Conservation (phyloP, 139 green algal species). For the Axilococcus clingmanii region DNA sequence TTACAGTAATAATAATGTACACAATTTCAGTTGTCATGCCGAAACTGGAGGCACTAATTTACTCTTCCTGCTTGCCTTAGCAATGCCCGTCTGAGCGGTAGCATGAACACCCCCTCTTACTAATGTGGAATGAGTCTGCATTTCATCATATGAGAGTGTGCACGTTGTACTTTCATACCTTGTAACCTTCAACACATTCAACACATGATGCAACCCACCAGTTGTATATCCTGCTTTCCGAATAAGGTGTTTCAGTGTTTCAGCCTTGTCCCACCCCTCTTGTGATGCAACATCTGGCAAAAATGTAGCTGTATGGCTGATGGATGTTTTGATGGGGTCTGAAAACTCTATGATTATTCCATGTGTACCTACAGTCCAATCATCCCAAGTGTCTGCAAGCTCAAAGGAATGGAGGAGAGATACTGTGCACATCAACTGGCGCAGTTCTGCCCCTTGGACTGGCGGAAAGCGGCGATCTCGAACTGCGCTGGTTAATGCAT, state of each 20-base stretch:
- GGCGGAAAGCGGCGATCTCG: slow-evolving; percentile 58
- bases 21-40: too few species aligned
- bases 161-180: too few species aligned
- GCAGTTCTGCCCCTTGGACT: slow-evolving; percentile 36
- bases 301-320: slow-evolving; percentile 61
- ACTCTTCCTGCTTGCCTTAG: too few species aligned
- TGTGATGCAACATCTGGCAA: slow-evolving; percentile 61
- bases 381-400: slow-evolving; percentile 34
- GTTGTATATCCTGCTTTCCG: slow-evolving; percentile 60
- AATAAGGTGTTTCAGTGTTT: slow-evolving; percentile 56
- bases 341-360: slow-evolving; percentile 61
- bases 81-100: too few species aligned
- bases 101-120: too few species aligned
- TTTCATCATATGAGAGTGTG: too few species aligned
- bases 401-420: slow-evolving; percentile 67
- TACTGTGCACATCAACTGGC: slow-evolving; percentile 63
- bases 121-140: too few species aligned
- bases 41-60: too few species aligned
- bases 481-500: slow-evolving; percentile 63
- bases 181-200: too few species aligned
- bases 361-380: slow-evolving; percentile 57
- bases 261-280: slow-evolving; percentile 29
- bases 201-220: too few species aligned
- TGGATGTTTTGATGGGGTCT: slow-evolving; percentile 29
- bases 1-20: too few species aligned